These are phyloP conservation scores for Fomitopsis serialis DNA, from an alignment of 768 basidiomycete species.

Conservation along the genomic window DNA sequence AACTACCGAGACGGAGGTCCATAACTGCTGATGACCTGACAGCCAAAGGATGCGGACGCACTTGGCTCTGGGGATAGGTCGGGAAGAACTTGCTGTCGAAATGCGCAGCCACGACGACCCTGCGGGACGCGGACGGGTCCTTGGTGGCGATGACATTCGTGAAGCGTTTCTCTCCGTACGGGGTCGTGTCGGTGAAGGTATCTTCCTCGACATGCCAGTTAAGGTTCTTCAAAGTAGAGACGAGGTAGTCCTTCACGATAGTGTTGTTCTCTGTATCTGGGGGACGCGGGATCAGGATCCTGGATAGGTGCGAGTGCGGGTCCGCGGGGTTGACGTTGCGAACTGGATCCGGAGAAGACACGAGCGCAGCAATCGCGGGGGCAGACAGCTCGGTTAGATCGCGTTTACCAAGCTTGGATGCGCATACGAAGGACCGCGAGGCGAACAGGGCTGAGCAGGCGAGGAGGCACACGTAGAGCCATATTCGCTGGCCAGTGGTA, in stretches of 20 bases:
- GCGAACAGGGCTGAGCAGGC: conserved; percentile 1
- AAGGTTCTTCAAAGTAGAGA: conserved; percentile 60
- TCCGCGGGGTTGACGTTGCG: conserved; percentile 63
- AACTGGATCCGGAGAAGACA: conserved; percentile 55
- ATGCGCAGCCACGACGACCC: conserved; percentile 87
- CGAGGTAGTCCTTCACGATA: conserved; percentile 76
- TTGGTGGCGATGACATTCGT: conserved; percentile 95
- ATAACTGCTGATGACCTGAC: not conserved
- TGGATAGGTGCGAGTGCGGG: conserved; percentile 70
- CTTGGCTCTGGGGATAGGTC: conserved; percentile 67
- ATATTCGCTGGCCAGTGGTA: not conserved
- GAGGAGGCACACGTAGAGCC: not conserved
- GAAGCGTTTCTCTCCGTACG: conserved; percentile 74
- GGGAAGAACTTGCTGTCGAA: conserved; percentile 90
- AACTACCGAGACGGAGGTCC: conserved; percentile 49
- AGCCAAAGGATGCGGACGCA: conserved; percentile 25
- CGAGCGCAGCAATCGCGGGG: conserved; percentile 44
- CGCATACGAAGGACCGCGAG: conserved; percentile 16
- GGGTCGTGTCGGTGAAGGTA: conserved; percentile 72
- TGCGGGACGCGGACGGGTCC: conserved; percentile 75
- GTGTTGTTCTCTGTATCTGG: conserved; percentile 78
- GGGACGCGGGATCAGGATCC: conserved; percentile 80
- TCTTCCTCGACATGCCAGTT: conserved; percentile 90
- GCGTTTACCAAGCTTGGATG: conserved; percentile 30
- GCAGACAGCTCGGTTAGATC: conserved; percentile 40